phyloP scores from a whole-genome alignment of 257 asterid genomes.

The Solanum sejunctum region DNA sequence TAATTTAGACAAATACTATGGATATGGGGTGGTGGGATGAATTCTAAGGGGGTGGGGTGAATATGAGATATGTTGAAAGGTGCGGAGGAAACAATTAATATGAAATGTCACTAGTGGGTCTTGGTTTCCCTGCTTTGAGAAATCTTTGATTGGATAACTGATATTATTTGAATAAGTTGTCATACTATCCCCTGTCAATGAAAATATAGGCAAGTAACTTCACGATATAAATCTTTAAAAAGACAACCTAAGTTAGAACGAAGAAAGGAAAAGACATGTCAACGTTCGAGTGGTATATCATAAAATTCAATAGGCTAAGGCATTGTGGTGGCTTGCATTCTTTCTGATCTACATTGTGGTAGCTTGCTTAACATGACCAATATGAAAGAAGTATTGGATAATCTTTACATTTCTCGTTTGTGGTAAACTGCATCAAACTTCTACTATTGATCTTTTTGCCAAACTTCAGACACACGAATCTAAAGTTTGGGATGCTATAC shows the following conservation, averaged over 20 bases:
- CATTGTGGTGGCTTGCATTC: neutral
- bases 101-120: no score
- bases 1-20: no score
- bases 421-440: neutral
- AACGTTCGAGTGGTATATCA: neutral
- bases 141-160: neutral
- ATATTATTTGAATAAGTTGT: neutral
- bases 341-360: neutral
- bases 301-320: neutral
- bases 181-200: neutral
- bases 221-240: neutral
- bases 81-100: no score
- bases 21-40: no score
- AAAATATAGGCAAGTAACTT: neutral
- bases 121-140: neutral
- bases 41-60: no score
- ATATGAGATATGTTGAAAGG: no score
- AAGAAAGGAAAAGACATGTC: neutral
- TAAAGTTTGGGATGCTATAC: neutral
- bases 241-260: neutral
- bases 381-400: neutral
- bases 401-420: no score
- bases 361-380: neutral
- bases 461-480: neutral
- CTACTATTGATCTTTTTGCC: neutral